phyloP scores from a whole-genome alignment of 805 yeast species.

The Candida gorgasii region DNA sequence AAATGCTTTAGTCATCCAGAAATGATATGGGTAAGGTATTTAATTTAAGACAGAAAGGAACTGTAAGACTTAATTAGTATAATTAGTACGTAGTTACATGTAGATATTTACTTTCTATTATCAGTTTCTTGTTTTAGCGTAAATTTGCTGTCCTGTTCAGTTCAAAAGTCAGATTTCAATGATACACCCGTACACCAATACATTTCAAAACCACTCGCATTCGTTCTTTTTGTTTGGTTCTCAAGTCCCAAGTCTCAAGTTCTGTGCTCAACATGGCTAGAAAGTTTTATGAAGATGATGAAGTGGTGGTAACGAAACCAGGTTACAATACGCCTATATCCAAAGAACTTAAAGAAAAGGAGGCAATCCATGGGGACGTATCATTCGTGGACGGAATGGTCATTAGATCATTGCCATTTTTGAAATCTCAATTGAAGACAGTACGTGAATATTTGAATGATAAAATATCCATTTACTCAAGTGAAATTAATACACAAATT shows the following conservation, averaged over 20 bases:
- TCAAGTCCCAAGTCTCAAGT: neutral
- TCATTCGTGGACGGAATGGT: constrained; percentile 53
- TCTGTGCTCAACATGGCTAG: constrained; percentile 25
- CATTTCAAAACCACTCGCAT: no score
- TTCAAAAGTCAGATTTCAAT: neutral
- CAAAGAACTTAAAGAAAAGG: constrained; percentile 37
- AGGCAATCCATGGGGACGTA: constrained; percentile 40
- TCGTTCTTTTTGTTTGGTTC: neutral
- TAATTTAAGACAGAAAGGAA: neutral
- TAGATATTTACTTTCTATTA: constrained; percentile 9
- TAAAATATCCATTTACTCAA: constrained; percentile 35
- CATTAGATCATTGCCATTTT: constrained; percentile 48
- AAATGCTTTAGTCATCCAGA: constrained; percentile 16
- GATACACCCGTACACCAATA: no score
- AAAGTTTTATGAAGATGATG: constrained; percentile 56
- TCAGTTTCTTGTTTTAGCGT: neutral
- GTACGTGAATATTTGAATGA: constrained; percentile 41
- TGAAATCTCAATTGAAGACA: constrained; percentile 44
- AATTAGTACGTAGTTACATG: constrained; percentile 9
- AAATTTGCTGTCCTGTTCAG: no score
- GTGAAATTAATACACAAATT: constrained; percentile 48
- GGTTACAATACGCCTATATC: constrained; percentile 44
- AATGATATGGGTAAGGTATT: neutral
- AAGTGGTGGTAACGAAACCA: constrained; percentile 46
- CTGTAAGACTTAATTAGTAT: constrained; percentile 1